Evolutionary conservation across 139 green algal genomes (phyloP), one percentile per base, ranked within the genome.

Genomic region (Chlamydomonas sphaeroides): DNA sequence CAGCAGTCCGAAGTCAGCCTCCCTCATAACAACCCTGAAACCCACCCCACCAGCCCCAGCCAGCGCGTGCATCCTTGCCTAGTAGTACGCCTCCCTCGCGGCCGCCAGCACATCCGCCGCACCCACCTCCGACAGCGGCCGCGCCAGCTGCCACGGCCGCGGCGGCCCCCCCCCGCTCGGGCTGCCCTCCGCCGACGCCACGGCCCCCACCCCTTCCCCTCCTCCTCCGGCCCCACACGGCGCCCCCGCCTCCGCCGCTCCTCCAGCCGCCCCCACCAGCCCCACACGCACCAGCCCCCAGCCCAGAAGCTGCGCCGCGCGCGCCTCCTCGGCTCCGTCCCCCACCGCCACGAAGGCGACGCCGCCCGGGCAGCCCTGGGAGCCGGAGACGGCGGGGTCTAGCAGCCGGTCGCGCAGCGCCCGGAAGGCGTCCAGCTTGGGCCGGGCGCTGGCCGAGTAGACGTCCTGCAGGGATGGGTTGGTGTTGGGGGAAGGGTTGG

Each of bases 391-490:
- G 45, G 45, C 45, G 45, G 45, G 45, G 45, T 14, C 45, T n/a
- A n/a, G n/a, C 25, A 62, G 25, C 25, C 18, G 41, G 1, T 1
- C 0, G 5, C 59, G 18, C 17, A 80, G 59, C n/a, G 41, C 18
- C 1, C 74, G 74, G 59, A 80, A 80, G n/a, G 38, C 42, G 17
- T 70, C 74, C 41, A 80, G 74, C 74, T 80, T 80, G 57, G 74
- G 28, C 5, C 59, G 74, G 2, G 59, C 74, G 57, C 59, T 71
- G 59, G 74, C 74, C 41, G 53, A 69, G 74, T 80, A 80, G 11
- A 80, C 61, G 41, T 80, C 74, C 72, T 80, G 72, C 18, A n/a
- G n/a, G n/a, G n/a, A n/a, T n/a, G n/a, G n/a, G n/a, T n/a, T 41
- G 30, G 17, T 18, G 30, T 67, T 38, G 17, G 61, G 17, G 11